Evolutionary conservation across 1,284 basidiomycete species (phyloP), one percentile per base, ranked within the genome.

Genomic region (Pterula multifida): DNA sequence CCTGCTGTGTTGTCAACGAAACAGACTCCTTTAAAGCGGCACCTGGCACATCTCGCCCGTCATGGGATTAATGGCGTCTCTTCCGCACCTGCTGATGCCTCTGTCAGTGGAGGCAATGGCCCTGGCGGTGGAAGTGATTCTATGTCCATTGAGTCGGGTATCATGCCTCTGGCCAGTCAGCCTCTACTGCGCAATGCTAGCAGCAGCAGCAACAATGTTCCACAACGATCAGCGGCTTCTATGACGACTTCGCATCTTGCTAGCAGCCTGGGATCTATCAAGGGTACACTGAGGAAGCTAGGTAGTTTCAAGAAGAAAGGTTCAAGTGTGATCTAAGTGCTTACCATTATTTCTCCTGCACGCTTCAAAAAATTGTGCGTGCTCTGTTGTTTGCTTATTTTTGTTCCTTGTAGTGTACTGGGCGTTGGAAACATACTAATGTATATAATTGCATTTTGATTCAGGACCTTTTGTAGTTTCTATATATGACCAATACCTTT

Each of bases 51-150:
- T 55, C 71, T 90, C 6, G 78, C 85, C 15, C 74, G 83, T 25
- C 84, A 90, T 57, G 87, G 86, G 2, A 82, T 90, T 63, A 81
- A 79, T 47, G 85, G 82, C 1, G 80, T 90, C 1, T 75, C 85
- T 17, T 84, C 80, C 1, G 81, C 80, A 3, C 85, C 82, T 39
- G 77, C 75, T 9, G 82, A 85, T 44, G 68, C 64, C 39, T 42
- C 39, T 22, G n/a, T 42, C 39, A 42, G 39, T 17, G 39, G 39
- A 22, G 39, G n/a, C 4, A 6, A 42, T 17, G 45, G 45, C 11
- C 22, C 26, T 19, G 19, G 42, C 42, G 64, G 65, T 13, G 73
- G 71, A 0, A 78, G 74, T 55, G 84, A 85, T 56, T 70, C 73
- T 1, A 63, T 79, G 17, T 80, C 78, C 12, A 72, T 70, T 2